Base-by-base conservation (phyloP, 2,329 filamentous ascomycete genomes). In the Penicillium corylophilum region DNA sequence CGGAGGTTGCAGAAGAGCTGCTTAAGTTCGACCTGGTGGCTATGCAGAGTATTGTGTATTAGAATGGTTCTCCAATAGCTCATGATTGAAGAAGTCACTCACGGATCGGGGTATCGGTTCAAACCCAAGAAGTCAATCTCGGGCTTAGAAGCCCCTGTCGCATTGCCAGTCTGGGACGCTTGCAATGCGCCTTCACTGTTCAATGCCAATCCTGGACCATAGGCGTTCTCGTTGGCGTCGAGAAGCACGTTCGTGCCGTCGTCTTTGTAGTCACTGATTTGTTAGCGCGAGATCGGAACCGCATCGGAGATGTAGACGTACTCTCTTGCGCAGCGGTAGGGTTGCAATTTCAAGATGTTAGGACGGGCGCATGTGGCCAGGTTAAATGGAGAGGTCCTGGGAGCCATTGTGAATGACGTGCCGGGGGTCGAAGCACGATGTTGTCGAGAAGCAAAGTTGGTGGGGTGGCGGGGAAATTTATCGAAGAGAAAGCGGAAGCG, bases 181-280 rank as follows among this genome's bases (percentile, higher is more conserved):
- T 78, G 69, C 10, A 82, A 73, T 44, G 78, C 76, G 10, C 78
- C 76, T 36, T 80, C 67, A 1, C 68, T 64, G 26, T 73, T 72
- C 44, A 86, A 63, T 2, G 79, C 76, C 44, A 96, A 77, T 1
- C 89, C 87, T 0, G 94, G 93, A 0, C 94, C 94, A 66, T 88
- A 96, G 53, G 94, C 91, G 68, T 99, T 99, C 77, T 99, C 94
- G 67, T 99, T 99, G 63, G 94, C 94, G 71, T 99, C 94, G 60
- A 99, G 88, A 46, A 99, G 86, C 65, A 97, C 85, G 68, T 97
- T 97, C 53, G 86, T 93, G 62, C 94, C 94, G 70, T 99, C 89
- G 71, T 99, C 93, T 77, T 99, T 96, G 82, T 99, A 97, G 82
- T 99, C 94, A 77, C 90, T 95, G 68, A 66, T 45, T 63, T 57